These are phyloP conservation scores for Acanthamoeba rhysodes DNA, from an alignment of 208 protist species.

Conservation along the genomic window DNA sequence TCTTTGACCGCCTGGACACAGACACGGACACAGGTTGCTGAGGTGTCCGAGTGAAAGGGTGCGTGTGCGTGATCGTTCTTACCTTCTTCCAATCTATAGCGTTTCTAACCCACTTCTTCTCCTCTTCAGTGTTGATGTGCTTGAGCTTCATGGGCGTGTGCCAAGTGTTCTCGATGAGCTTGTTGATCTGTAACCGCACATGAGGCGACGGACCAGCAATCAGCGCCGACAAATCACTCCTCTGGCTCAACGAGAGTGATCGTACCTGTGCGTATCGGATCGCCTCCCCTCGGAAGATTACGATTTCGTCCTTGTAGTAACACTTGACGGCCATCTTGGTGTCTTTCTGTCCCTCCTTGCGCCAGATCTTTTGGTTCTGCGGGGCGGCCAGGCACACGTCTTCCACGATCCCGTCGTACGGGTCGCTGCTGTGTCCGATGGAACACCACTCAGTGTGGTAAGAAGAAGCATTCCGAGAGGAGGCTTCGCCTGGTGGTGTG, in stretches of 20 bases:
- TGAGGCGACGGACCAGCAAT: too few relatives aligned
- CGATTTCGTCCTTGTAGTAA: conserved; percentile 51
- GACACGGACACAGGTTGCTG: not conserved
- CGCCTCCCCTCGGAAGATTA: not conserved
- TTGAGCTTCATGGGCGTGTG: conserved; percentile 25
- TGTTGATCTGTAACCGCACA: not conserved
- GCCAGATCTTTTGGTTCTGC: conserved; percentile 38
- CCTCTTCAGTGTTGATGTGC: not conserved
- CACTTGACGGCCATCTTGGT: conserved; percentile 23
- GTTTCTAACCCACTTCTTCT: not conserved
- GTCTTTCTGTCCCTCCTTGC: not conserved
- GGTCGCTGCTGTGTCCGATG: not conserved
- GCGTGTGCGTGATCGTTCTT: not conserved
- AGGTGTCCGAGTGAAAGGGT: too few relatives aligned
- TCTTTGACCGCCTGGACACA: not conserved
- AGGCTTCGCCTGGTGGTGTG: too few relatives aligned
- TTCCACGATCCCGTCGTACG: not conserved
- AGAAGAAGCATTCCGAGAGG: too few relatives aligned
- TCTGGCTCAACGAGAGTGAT: too few relatives aligned
- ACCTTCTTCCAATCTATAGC: conserved; percentile 4
- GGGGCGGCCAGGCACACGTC: conserved; percentile 5
- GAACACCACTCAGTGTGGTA: too few relatives aligned
- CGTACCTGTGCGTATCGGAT: not conserved
- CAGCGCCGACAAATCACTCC: too few relatives aligned
- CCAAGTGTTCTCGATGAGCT: conserved; percentile 40